Evolutionary conservation across 805 yeast genomes (phyloP).

Genomic region (Saturnispora diversa): DNA sequence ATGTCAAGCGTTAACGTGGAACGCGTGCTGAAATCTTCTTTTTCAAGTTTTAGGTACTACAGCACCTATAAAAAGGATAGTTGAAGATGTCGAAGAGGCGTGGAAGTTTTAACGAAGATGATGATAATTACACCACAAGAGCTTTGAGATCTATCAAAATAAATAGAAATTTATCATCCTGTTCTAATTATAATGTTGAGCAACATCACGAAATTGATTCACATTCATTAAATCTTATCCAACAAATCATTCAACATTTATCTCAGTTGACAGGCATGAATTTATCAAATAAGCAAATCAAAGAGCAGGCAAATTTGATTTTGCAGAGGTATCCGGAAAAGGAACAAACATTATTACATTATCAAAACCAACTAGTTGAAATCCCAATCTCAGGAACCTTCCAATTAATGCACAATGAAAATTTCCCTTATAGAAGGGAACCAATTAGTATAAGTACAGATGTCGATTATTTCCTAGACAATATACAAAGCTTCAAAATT

Average conservation of each 20-base stretch:
- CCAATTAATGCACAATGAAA: constrained; percentile 7
- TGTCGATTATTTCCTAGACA: constrained; percentile 7
- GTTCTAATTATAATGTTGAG: background rate
- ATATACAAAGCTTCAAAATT: constrained; percentile 8
- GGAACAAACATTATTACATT: constrained; percentile 4
- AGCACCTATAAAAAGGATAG: background rate
- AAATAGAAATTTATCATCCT: background rate
- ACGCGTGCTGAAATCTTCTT: too few relatives aligned
- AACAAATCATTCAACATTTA: background rate
- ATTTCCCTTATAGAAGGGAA: constrained; percentile 16
- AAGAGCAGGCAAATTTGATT: background rate
- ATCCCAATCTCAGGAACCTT: constrained; percentile 10
- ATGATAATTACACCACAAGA: background rate
- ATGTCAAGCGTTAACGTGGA: too few relatives aligned
- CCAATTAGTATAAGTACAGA: constrained; percentile 14
- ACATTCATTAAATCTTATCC: constrained; percentile 2
- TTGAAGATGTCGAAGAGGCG: constrained; percentile 9
- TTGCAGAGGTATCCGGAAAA: constrained; percentile 4
- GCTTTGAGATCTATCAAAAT: background rate
- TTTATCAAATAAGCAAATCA: background rate
- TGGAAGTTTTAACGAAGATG: constrained; percentile 1
- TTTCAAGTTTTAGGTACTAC: background rate
- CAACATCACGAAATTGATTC: constrained; percentile 1
- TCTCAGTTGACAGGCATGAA: background rate
- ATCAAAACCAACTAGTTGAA: constrained; percentile 15